Evolutionary conservation across 2,329 filamentous ascomycete species (phyloP).

Genomic region (Fusarium hainanense): DNA sequence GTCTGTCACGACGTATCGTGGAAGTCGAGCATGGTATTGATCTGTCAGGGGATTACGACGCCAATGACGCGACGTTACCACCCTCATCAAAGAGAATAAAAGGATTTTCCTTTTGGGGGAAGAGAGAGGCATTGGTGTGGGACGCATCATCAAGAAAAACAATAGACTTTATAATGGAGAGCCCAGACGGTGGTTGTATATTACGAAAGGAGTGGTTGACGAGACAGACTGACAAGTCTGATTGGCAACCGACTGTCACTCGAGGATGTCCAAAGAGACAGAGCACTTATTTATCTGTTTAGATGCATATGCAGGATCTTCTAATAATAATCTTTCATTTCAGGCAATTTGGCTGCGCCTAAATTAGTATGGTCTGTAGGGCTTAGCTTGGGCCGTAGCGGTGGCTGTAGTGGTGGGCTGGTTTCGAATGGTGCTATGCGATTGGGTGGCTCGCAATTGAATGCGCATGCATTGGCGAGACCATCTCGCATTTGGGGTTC

Average conservation of each 20-base stretch:
- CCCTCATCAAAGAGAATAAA: conserved; percentile 33
- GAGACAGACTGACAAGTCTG: neutral
- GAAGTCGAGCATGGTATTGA: conserved; percentile 54
- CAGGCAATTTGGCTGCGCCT: neutral
- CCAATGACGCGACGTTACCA: conserved; percentile 13
- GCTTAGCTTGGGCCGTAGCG: conserved; percentile 14
- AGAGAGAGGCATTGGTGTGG: neutral
- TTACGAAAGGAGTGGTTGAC: neutral
- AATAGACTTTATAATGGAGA: neutral
- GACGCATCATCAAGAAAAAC: neutral
- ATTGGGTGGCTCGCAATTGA: conserved; percentile 38
- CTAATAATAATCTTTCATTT: neutral
- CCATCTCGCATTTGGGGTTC: conserved; percentile 13
- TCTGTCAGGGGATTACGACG: conserved; percentile 32
- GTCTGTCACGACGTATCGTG: conserved; percentile 48
- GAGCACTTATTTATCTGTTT: neutral
- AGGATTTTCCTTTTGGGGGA: conserved; percentile 17
- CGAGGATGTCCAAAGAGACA: neutral
- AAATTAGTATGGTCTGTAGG: neutral
- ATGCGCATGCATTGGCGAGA: conserved; percentile 23
- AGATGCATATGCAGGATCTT: neutral
- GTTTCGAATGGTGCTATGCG: neutral
- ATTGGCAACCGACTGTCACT: neutral
- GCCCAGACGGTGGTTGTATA: neutral
- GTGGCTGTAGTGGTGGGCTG: neutral